A percentile compares a stretch with the other conserved stretches of the same genome.
These are phyloP conservation scores for Alternaria sp. DNA, from an alignment of 2,329 filamentous ascomycete genomes.

Conservation along the genomic window DNA sequence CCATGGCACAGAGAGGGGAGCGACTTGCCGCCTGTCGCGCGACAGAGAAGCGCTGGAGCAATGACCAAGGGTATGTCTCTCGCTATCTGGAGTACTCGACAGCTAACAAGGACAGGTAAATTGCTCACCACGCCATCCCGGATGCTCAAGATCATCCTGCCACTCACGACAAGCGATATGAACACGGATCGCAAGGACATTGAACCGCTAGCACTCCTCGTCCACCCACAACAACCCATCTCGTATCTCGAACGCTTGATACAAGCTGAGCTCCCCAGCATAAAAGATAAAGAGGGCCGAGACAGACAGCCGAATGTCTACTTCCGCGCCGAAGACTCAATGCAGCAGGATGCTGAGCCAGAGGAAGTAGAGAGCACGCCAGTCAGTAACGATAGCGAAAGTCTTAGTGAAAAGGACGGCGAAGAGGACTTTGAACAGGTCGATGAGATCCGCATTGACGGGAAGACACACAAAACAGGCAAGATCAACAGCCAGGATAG, in stretches of 20 bases:
- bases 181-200: slow-evolving; percentile 72
- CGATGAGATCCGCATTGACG: slow-evolving; percentile 62
- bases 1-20: slow-evolving; percentile 74
- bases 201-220: slow-evolving; percentile 84
- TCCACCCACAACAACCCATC: slow-evolving; percentile 89
- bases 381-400: slow-evolving; percentile 40
- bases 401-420: slow-evolving; percentile 34
- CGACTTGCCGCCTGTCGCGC: slow-evolving; percentile 64
- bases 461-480: slow-evolving; percentile 58
- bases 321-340: slow-evolving; percentile 81
- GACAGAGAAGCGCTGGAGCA: slow-evolving; percentile 61
- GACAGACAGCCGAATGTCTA: slow-evolving; percentile 77
- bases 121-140: slow-evolving; percentile 82
- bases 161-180: slow-evolving; percentile 70
- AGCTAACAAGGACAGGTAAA: slow-evolving; percentile 64
- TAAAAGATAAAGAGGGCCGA: slow-evolving; percentile 68
- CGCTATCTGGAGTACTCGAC: neutral
- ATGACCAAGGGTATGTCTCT: slow-evolving; percentile 69
- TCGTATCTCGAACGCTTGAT: slow-evolving; percentile 91
- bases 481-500: slow-evolving; percentile 46
- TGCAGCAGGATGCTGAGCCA: slow-evolving; percentile 63
- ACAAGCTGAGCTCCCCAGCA: slow-evolving; percentile 81
- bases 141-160: slow-evolving; percentile 82
- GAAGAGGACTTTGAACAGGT: slow-evolving; percentile 56
- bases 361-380: slow-evolving; percentile 37